Evolutionary conservation across 2,329 filamentous ascomycete species (phyloP).

Genomic region (Grosmannia clavigera): DNA sequence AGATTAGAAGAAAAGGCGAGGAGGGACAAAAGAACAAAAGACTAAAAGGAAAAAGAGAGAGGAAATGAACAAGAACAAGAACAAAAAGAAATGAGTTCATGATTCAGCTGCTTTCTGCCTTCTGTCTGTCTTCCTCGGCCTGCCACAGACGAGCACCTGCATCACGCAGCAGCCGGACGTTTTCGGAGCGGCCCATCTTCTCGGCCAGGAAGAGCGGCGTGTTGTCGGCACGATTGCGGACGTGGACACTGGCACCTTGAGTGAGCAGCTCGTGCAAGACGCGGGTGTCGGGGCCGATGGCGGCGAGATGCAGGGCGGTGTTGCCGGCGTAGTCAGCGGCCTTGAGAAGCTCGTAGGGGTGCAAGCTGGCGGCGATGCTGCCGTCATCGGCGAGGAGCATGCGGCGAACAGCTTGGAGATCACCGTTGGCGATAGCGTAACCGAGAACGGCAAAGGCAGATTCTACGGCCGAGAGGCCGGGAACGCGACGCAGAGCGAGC

Average conservation of each 20-base stretch:
- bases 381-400: slow-evolving; percentile 54
- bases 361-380: slow-evolving; percentile 7
- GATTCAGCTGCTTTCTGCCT: neutral
- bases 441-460: slow-evolving; percentile 64
- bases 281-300: slow-evolving; percentile 38
- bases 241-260: slow-evolving; percentile 54
- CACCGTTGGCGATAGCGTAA: slow-evolving; percentile 65
- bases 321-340: slow-evolving; percentile 73
- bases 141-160: slow-evolving; percentile 49
- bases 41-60: too few relatives aligned
- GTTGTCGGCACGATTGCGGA: slow-evolving; percentile 51
- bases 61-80: neutral
- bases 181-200: slow-evolving; percentile 41
- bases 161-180: slow-evolving; percentile 40
- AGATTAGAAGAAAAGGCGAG: too few relatives aligned
- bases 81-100: neutral
- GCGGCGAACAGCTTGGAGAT: slow-evolving; percentile 51
- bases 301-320: slow-evolving; percentile 50
- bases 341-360: slow-evolving; percentile 46
- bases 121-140: slow-evolving; percentile 23
- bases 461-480: slow-evolving; percentile 32
- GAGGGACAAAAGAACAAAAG: too few relatives aligned
- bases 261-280: slow-evolving; percentile 47
- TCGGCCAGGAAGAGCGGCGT: slow-evolving; percentile 53
- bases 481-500: slow-evolving; percentile 8